Evolutionary conservation across 495 filamentous ascomycete species (phyloP).

Genomic region (Wilcoxina mikolae): DNA sequence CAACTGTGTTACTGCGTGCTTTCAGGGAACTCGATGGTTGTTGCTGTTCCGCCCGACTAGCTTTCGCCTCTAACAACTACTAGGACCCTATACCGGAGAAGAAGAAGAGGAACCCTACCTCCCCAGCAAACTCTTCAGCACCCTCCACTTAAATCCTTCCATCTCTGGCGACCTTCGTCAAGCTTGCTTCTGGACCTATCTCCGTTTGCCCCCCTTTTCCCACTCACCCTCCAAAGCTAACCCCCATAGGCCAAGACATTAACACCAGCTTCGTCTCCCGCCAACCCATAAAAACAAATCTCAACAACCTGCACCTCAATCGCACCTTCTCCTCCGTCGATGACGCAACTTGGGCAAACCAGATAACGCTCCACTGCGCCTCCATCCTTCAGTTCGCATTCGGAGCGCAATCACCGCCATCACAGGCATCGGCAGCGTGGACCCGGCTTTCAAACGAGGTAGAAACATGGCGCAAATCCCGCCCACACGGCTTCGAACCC

Average conservation of each 20-base stretch:
- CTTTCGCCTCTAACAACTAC: too few relatives aligned
- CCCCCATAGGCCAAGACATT: neutral
- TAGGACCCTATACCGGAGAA: too few relatives aligned
- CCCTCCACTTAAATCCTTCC: neutral
- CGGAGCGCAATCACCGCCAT: neutral
- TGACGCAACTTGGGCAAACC: neutral
- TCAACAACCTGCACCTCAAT: neutral
- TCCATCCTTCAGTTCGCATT: neutral
- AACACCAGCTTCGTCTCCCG: neutral
- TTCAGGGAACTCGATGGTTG: neutral
- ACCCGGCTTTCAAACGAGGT: neutral
- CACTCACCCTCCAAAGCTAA: neutral
- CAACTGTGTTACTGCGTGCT: neutral
- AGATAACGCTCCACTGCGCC: neutral
- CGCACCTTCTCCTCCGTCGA: neutral
- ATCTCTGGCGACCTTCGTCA: neutral
- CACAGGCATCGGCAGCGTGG: neutral
- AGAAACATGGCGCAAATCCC: neutral
- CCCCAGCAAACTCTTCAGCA: neutral
- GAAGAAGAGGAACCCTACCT: too few relatives aligned
- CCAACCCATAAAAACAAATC: neutral
- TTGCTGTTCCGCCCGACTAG: too few relatives aligned
- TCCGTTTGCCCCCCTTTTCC: neutral
- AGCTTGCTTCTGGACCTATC: constrained; percentile 3
- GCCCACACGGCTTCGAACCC: neutral